Percentiles rank a stretch among this genome's conserved stretches.
phyloP scores from a whole-genome alignment of 495 filamentous ascomycete species.

The Penicillium crystallinum region DNA sequence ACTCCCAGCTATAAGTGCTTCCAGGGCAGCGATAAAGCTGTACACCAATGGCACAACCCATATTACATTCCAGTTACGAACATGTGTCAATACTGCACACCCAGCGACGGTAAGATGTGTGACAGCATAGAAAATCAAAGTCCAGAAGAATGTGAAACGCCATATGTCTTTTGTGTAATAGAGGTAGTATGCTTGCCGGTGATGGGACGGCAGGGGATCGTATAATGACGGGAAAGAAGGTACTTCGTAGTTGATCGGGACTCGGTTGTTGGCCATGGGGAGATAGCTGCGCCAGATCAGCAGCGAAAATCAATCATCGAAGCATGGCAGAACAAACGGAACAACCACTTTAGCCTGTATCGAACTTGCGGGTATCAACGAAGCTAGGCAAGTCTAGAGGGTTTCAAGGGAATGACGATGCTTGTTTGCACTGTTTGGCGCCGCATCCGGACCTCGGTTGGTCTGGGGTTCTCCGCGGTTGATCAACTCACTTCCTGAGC shows the following conservation, averaged over 20 bases:
- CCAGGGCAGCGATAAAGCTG: conserved; percentile 65
- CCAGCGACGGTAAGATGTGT: conserved; percentile 52
- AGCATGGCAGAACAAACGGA: background rate
- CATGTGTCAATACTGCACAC: conserved; percentile 69
- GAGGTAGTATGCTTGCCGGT: conserved; percentile 56
- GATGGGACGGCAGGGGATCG: conserved; percentile 57
- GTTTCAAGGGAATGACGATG: conserved; percentile 8
- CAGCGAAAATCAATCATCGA: background rate
- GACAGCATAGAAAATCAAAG: conserved; percentile 46
- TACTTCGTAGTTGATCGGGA: conserved; percentile 61
- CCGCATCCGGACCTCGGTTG: conserved; percentile 36
- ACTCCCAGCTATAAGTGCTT: conserved; percentile 82
- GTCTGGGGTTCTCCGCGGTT: conserved; percentile 34
- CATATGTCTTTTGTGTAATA: conserved; percentile 79
- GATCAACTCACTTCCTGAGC: conserved; percentile 10
- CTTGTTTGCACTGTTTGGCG: conserved; percentile 40
- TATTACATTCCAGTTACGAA: conserved; percentile 65
- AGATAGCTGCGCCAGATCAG: background rate
- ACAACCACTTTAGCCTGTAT: background rate
- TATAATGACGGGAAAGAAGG: conserved; percentile 88
- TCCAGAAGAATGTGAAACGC: conserved; percentile 92
- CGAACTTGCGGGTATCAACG: background rate
- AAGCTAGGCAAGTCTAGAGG: background rate
- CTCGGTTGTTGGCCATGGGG: conserved; percentile 40
- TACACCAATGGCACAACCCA: conserved; percentile 76